Base-by-base conservation (phyloP, 805 yeast genomes). In the Candida qinlingensis region DNA sequence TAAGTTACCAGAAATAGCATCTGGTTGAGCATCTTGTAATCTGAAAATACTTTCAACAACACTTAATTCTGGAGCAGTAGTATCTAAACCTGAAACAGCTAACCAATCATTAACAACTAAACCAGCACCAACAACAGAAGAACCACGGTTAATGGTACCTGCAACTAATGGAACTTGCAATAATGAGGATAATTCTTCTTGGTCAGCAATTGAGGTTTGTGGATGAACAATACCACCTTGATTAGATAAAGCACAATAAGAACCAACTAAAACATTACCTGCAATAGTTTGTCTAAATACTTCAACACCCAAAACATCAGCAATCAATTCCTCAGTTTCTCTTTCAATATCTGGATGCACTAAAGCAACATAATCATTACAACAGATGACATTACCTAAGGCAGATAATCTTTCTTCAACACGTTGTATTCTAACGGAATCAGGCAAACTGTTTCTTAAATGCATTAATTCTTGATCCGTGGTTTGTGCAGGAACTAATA, bases 301-400 rank as follows among this genome's bases (percentile, higher is more conserved):
- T 72, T 94, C 99, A 46, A 94, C 99, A 52, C 99, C 99, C 50
- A 94, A 77, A 12, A 91, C 97, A 69, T 94, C 99, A 41, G 98
- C 96, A 65, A 94, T 94, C 60, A 94, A 75, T 74, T 94, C 99
- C 73, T 94, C 99, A 46, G 99, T 94, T 72, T 94, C 99, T 67
- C 99, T 85, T 75, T 94, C 99, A 57, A 94, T 89, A 73, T 94
- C 99, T 45, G 99, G 99, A 70, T 94, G 99, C 47, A 94, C 99
- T 56, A 94, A 79, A 4, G 99, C 99, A 60, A 95, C 99, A 67
- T 94, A 94, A 70, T 94, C 99, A 70, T 94, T 94, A 73, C 98
- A 92, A 72, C 98, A 92, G 63, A 94, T 90, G 54, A 94, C 99
- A 61, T 94, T 94, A 61, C 99, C 99, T 57, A 94, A 74, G 11